Conservation (phyloP, 768 basidiomycete species). For the Amanita molliuscula region DNA sequence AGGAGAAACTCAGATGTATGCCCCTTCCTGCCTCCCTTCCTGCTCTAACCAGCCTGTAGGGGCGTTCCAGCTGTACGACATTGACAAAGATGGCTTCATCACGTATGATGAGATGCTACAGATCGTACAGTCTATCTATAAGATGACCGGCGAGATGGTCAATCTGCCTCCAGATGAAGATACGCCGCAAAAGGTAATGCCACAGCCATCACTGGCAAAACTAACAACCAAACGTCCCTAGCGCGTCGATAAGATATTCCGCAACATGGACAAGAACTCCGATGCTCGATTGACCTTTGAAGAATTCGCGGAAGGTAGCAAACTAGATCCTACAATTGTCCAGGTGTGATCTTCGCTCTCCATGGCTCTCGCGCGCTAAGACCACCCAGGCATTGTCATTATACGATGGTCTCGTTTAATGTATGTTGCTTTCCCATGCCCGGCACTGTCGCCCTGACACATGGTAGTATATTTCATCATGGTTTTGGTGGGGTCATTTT, state of each 20-base stretch:
- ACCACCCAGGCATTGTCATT: slow-evolving; percentile 72
- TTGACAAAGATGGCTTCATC: slow-evolving; percentile 96
- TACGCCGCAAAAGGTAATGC: slow-evolving; percentile 87
- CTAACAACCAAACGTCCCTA: slow-evolving; percentile 20
- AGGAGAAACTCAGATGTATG: slow-evolving; percentile 98
- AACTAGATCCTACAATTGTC: slow-evolving; percentile 98
- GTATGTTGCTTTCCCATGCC: not conserved
- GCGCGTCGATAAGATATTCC: slow-evolving; percentile 99
- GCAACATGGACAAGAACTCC: slow-evolving; percentile 94
- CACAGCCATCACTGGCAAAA: not conserved
- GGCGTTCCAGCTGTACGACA: slow-evolving; percentile 99
- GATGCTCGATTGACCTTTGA: slow-evolving; percentile 90
- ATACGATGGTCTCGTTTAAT: slow-evolving; percentile 88
- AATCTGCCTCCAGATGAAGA: slow-evolving; percentile 97
- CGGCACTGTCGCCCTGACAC: not conserved
- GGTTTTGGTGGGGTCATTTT: not conserved
- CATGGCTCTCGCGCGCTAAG: not conserved
- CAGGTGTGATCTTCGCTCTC: slow-evolving; percentile 41
- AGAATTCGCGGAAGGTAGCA: slow-evolving; percentile 97
- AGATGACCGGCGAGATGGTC: slow-evolving; percentile 99
- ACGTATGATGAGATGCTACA: slow-evolving; percentile 99
- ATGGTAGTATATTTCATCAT: not conserved
- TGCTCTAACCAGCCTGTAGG: slow-evolving; percentile 40
- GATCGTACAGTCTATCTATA: slow-evolving; percentile 97
- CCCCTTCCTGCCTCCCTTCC: slow-evolving; percentile 11